Evolutionary conservation across 148 eudicot genomes (phyloP).

Genomic region (Tetragonia tetragonoides): DNA sequence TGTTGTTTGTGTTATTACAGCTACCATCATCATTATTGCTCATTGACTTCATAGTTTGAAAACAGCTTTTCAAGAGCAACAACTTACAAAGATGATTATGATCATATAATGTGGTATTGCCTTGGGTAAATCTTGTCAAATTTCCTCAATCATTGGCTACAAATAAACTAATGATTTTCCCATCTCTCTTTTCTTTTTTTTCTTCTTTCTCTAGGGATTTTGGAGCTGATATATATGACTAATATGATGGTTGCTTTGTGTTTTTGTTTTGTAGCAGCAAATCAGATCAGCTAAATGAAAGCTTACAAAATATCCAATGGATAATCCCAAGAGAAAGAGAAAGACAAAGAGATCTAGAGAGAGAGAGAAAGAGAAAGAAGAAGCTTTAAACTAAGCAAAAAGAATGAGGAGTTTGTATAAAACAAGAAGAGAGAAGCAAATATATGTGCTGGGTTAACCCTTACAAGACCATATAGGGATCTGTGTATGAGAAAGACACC

Average conservation of each 20-base stretch:
- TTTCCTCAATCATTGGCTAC: constrained; percentile 26
- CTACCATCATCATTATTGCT: constrained; percentile 25
- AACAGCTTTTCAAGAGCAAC: not conserved
- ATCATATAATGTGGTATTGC: not conserved
- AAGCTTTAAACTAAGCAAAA: constrained; percentile 21
- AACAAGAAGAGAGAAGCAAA: constrained; percentile 6
- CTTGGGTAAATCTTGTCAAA: not conserved
- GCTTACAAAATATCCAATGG: constrained; percentile 31
- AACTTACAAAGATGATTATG: not conserved
- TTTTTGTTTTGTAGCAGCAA: constrained; percentile 50
- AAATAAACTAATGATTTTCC: constrained; percentile 23
- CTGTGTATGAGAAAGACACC: constrained; percentile 73
- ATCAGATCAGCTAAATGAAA: constrained; percentile 6
- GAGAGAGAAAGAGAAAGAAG: not conserved
- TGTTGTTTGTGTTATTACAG: constrained; percentile 23
- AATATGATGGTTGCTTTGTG: not conserved
- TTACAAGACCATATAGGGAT: constrained; percentile 54
- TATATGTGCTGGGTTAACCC: not conserved
- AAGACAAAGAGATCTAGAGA: not conserved
- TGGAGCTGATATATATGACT: no score
- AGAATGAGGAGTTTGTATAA: constrained; percentile 22
- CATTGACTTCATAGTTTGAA: constrained; percentile 46
- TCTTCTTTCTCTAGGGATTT: not conserved
- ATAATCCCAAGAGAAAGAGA: constrained; percentile 35
- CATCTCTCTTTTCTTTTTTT: not conserved